Evolutionary conservation across 805 yeast genomes (phyloP).

Genomic region (Millerozyma acaciae): DNA sequence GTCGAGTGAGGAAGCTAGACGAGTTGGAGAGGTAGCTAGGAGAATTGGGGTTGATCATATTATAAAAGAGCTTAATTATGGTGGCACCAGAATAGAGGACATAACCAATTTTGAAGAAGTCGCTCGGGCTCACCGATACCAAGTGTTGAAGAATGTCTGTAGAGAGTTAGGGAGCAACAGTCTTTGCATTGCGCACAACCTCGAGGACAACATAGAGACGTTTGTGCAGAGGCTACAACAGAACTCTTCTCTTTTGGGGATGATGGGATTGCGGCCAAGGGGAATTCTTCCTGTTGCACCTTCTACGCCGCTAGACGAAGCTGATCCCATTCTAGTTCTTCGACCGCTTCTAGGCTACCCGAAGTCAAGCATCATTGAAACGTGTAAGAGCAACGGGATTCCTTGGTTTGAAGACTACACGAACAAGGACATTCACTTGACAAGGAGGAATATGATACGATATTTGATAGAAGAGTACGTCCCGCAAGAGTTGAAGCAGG

Average conservation of each 20-base stretch:
- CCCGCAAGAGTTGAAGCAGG: slow-evolving; percentile 15
- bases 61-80: slow-evolving; percentile 23
- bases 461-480: slow-evolving; percentile 20
- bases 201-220: slow-evolving; percentile 72
- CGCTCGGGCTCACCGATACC: slow-evolving; percentile 56
- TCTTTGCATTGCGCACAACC: slow-evolving; percentile 64
- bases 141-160: slow-evolving; percentile 42
- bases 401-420: slow-evolving; percentile 72
- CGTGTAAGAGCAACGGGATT: slow-evolving; percentile 40
- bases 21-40: slow-evolving; percentile 29
- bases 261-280: slow-evolving; percentile 47
- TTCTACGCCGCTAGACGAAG: slow-evolving; percentile 11
- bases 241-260: slow-evolving; percentile 47
- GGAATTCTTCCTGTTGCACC: slow-evolving; percentile 25
- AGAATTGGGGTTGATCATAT: slow-evolving; percentile 35
- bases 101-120: slow-evolving; percentile 50
- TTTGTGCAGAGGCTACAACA: slow-evolving; percentile 50
- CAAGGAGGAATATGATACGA: slow-evolving; percentile 57
- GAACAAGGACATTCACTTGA: slow-evolving; percentile 50
- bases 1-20: slow-evolving; percentile 47
- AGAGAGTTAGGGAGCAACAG: slow-evolving; percentile 21
- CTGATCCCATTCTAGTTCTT: slow-evolving; percentile 18
- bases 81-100: slow-evolving; percentile 18
- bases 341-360: slow-evolving; percentile 52
- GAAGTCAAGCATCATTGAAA: slow-evolving; percentile 44